These are phyloP conservation scores for Heliamphora exappendiculata DNA, from an alignment of 148 eudicot genomes.

Conservation along the genomic window DNA sequence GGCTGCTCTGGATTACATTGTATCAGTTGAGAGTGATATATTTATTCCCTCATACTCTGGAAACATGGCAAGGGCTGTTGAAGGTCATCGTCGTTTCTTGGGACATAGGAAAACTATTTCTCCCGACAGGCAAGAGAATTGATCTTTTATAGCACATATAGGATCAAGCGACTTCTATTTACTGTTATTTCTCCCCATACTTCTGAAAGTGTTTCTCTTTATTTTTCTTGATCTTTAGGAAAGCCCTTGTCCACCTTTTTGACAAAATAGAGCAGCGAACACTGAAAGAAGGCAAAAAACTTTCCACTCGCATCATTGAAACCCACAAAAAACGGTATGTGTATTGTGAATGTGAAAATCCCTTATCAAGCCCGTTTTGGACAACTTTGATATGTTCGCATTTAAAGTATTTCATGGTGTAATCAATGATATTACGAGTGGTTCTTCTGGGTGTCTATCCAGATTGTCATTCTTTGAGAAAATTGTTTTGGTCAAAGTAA, in stretches of 20 bases:
- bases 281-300: constrained; percentile 69
- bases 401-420: not conserved
- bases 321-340: constrained; percentile 77
- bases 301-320: constrained; percentile 57
- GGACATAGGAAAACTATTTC: constrained; percentile 92
- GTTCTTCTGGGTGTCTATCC: not conserved
- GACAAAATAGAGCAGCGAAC: constrained; percentile 70
- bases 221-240: constrained; percentile 41
- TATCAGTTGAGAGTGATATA: constrained; percentile 86
- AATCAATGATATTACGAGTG: not conserved
- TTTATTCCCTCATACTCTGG: constrained; percentile 91
- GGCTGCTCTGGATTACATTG: constrained; percentile 98
- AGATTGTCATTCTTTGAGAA: not conserved
- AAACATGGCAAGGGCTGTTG: constrained; percentile 98
- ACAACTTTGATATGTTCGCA: not conserved
- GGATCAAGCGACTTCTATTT: constrained; percentile 2
- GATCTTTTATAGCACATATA: constrained; percentile 2
- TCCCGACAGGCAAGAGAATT: constrained; percentile 67
- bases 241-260: constrained; percentile 67
- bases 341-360: constrained; percentile 13
- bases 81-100: constrained; percentile 90
- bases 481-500: too few relatives aligned
- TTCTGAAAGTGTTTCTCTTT: constrained; percentile 9
- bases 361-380: not conserved
- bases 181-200: not conserved